Base-by-base conservation (phyloP, 441 rosid genomes). In the Erysimum pusillum region DNA sequence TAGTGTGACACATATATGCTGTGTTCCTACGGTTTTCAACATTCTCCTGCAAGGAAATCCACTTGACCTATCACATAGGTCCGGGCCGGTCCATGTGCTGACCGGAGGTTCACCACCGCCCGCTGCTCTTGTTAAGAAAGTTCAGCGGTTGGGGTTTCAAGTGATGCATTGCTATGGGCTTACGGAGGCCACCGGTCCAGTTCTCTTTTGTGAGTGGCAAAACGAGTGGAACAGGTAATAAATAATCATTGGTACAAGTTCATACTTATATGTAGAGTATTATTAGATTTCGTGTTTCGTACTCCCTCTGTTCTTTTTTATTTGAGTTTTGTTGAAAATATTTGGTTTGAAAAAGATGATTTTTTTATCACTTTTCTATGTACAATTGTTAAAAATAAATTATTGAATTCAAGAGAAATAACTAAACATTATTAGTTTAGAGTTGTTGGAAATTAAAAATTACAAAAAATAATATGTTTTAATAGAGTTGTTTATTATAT, bases 1-100 rank as follows among this genome's bases (percentile, higher is more conserved):
- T 51, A 68, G 67, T n/a, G 92, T 91, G 9, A 89, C 94, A 0
- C 94, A 89, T 73, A 87, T 91, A 88, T 89, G 94, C 12, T 89
- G 94, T 45, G 94, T 83, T 2, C 97, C 97, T 0, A 82, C 87
- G 0, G 69, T 91, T 10, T 87, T 91, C 80, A 88, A 87, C 80
- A 83, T 89, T 54, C 80, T 88, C 12, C 69, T 91, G 0, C 85
- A 78, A 25, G 93, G 84, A 20, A 76, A 82, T 32, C 79, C 81
- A 0, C 17, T 45, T 51, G 48, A 54, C 38, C 70, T 80, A 0
- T 88, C 88, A 51, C 75, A 81, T 7, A 74, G 58, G 4, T 38
- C 69, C 1, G 46, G 77, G 15, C 38, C 73, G 0, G 91, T 89
- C 2, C 74, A 91, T 18, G 73, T 88, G 0, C 81, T 91, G 67